Evolutionary conservation across 2,329 filamentous ascomycete species (phyloP).

Genomic region (Raffaelea ambrosiae): DNA sequence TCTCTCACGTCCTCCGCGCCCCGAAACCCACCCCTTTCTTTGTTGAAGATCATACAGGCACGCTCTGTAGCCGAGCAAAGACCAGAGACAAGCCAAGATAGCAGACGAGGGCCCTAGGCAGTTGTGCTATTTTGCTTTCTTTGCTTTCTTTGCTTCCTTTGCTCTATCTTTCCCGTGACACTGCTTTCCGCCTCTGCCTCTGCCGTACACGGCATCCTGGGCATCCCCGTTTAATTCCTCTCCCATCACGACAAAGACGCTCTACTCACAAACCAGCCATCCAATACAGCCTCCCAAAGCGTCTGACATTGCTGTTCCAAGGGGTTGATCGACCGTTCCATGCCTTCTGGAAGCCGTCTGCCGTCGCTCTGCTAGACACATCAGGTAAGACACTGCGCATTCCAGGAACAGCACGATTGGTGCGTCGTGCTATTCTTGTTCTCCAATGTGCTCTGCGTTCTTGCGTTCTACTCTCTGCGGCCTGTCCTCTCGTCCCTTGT

Average conservation of each 20-base stretch:
- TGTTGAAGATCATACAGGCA: slow-evolving; percentile 1
- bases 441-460: background rate
- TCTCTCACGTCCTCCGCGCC: background rate
- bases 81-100: too few relatives aligned
- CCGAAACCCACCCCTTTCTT: slow-evolving; percentile 1
- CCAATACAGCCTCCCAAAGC: background rate
- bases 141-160: background rate
- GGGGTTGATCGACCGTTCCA: slow-evolving; percentile 8
- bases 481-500: too few relatives aligned
- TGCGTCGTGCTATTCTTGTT: background rate
- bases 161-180: background rate
- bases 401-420: background rate
- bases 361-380: slow-evolving; percentile 1
- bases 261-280: too few relatives aligned
- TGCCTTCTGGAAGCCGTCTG: slow-evolving; percentile 12
- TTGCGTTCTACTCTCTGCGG: too few relatives aligned
- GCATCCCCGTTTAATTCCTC: too few relatives aligned
- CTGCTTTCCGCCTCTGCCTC: background rate
- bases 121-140: background rate
- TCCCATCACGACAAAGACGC: background rate
- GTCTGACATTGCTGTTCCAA: slow-evolving; percentile 12
- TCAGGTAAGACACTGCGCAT: too few relatives aligned
- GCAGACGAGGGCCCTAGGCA: background rate
- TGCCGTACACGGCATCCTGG: too few relatives aligned
- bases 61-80: background rate